Evolutionary conservation across 2,329 filamentous ascomycete genomes (phyloP), one percentile per base, ranked within the genome.

Genomic region (Remersonia thermophila): DNA sequence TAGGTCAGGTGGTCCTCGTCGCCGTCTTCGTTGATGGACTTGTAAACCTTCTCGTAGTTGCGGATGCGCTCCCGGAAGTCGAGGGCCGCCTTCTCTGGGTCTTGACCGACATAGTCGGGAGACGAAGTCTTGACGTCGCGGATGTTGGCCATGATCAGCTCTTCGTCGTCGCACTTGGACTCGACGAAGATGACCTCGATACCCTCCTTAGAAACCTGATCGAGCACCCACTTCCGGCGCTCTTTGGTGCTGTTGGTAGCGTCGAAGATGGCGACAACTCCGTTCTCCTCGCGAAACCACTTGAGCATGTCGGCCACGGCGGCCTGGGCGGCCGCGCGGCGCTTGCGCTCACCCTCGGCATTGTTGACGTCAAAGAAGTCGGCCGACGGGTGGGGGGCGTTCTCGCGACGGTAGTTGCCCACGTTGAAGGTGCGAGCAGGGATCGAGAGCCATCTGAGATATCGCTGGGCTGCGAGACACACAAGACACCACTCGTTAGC

Each of bases 141-240:
- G 47, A 98, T 95, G 59, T 98, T 98, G 66, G 79, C 83, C 86
- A 95, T 94, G 63, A 98, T 94, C 47, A 96, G 66, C 30, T 89
- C 81, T 57, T 96, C 87, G 49, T 95, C 80, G 54, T 98, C 89
- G 57, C 91, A 98, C 56, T 91, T 93, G 49, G 84, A 93, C 66
- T 98, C 91, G 32, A 98, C 91, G 50, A 93, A 98, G 32, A 98
- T 66, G 8, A 93, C 87, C 55, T 95, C 86, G 41, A 96, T 79
- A 37, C 78, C 77, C 46, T 89, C 77, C 10, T 71, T 67, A 7
- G 71, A 66, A 56, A 87, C 91, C 32, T 73, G 71, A 43, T 95
- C 80, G 48, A 84, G 70, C 51, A 98, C 91, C 91, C 91, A 98
- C 54, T 80, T 77, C 45, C 91, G 79, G 30, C 91, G 78, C 30